Conservation (phyloP, 2,329 filamentous ascomycete species). For the Ophiosphaerella korrae region DNA sequence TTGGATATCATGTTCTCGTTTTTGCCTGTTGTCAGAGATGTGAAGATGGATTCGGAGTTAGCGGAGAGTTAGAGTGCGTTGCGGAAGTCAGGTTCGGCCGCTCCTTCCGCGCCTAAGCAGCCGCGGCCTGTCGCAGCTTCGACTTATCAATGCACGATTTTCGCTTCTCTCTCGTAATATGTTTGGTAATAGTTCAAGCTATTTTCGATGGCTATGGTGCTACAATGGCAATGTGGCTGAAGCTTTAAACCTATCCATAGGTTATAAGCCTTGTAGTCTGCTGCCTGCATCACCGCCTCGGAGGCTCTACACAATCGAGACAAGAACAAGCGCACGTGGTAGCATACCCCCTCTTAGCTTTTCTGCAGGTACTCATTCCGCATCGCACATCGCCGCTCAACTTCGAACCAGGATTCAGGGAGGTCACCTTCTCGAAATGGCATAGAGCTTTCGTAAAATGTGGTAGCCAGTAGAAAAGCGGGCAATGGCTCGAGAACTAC, state of each 20-base stretch:
- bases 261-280: not conserved
- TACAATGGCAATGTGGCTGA: conserved; percentile 5
- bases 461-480: conserved; percentile 3
- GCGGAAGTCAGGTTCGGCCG: conserved; percentile 8
- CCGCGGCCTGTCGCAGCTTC: not conserved
- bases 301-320: conserved; percentile 12
- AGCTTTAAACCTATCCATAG: not conserved
- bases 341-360: conserved; percentile 19
- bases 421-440: conserved; percentile 39
- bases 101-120: not conserved
- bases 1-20: conserved; percentile 1
- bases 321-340: conserved; percentile 36
- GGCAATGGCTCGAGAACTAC: not conserved
- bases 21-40: conserved; percentile 8
- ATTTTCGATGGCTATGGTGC: too few relatives aligned
- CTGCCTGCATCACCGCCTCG: conserved; percentile 16
- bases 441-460: conserved; percentile 34
- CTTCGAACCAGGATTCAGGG: conserved; percentile 10
- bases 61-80: conserved; percentile 4
- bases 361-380: conserved; percentile 37
- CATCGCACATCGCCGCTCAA: conserved; percentile 20
- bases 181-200: not conserved
- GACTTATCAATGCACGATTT: not conserved
- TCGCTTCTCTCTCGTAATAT: not conserved
- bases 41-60: conserved; percentile 18